phyloP scores from a whole-genome alignment of 345 rosid genomes.

The Acer campestre region DNA sequence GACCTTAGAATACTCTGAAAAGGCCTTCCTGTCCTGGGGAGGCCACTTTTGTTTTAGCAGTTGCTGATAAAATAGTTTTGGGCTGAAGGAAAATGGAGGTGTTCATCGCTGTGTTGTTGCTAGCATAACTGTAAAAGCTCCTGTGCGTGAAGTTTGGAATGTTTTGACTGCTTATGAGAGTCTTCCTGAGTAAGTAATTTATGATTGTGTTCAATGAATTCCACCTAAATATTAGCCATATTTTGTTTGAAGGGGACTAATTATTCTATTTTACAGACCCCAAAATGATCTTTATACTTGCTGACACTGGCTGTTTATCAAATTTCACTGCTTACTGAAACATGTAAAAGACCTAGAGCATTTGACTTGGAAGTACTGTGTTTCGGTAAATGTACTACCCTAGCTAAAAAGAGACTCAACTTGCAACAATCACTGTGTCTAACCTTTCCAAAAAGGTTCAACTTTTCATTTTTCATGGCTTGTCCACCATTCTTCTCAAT shows the following conservation, averaged over 20 bases:
- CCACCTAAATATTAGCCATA: not conserved
- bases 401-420: not conserved
- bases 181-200: constrained; percentile 81
- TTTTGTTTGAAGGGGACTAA: not conserved
- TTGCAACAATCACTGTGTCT: not conserved
- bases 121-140: constrained; percentile 96
- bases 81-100: constrained; percentile 91
- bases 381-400: not conserved
- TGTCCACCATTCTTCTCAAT: not conserved
- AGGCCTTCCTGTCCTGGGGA: constrained; percentile 24
- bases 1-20: constrained; percentile 26
- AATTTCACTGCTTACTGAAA: not conserved
- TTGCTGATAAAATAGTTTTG: constrained; percentile 44
- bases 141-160: constrained; percentile 93
- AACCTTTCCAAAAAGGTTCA: not conserved
- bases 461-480: not conserved
- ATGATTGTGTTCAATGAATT: constrained; percentile 3
- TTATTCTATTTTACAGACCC: not conserved
- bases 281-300: not conserved
- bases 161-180: constrained; percentile 88
- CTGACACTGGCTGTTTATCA: not conserved
- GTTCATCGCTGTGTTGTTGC: constrained; percentile 93
- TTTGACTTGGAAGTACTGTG: not conserved
- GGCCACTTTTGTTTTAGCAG: constrained; percentile 26
- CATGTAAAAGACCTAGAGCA: not conserved